These are phyloP conservation scores for Linnemannia schmuckeri DNA, from an alignment of 192 early-diverging fungal genomes.

Conservation along the genomic window DNA sequence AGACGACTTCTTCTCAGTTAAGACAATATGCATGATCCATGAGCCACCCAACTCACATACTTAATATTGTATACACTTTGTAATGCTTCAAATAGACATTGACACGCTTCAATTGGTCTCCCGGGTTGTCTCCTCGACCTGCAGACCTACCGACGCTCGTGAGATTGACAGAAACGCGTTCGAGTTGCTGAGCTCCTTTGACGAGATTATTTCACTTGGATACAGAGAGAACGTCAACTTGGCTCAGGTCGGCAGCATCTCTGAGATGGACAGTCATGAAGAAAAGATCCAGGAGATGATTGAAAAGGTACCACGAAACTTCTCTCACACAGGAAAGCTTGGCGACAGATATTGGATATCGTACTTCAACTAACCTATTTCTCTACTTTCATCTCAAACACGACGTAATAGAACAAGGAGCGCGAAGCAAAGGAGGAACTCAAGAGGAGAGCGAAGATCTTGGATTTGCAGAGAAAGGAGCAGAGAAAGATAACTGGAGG, in stretches of 20 bases:
- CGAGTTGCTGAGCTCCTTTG: conserved; percentile 93
- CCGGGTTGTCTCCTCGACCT: conserved; percentile 91
- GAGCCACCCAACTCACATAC: neutral
- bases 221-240: conserved; percentile 94
- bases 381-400: neutral
- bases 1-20: neutral
- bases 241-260: conserved; percentile 92
- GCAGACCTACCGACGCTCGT: conserved; percentile 86
- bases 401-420: conserved; percentile 83
- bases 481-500: conserved; percentile 68
- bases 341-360: too few species aligned
- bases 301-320: conserved; percentile 66
- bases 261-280: conserved; percentile 98
- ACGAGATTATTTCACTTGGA: conserved; percentile 94
- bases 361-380: neutral
- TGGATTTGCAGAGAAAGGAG: conserved; percentile 92
- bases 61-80: neutral
- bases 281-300: conserved; percentile 98
- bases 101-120: conserved; percentile 95
- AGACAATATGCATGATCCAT: neutral
- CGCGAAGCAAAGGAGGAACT: conserved; percentile 97
- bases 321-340: neutral
- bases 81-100: conserved; percentile 74
- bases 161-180: conserved; percentile 90
- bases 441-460: conserved; percentile 89